A percentile compares a stretch with the other conserved stretches of the same genome.
Conservation (phyloP, 2,329 filamentous ascomycete genomes). For the Grosmannia huntii region DNA sequence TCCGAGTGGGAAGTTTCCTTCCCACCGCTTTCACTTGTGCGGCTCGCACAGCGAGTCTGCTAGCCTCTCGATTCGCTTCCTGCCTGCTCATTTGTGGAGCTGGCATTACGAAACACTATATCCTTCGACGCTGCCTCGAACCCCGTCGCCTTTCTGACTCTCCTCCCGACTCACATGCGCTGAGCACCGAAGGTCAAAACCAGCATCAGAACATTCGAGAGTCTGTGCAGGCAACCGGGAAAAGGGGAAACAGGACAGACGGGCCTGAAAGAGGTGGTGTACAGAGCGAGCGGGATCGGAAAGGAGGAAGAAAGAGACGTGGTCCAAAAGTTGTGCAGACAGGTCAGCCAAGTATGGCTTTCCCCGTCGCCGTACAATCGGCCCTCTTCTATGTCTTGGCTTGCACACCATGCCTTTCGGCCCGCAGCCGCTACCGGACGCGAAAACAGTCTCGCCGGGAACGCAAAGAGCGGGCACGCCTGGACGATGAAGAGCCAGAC, state of each 20-base stretch:
- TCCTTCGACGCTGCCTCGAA: background rate
- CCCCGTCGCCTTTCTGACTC: background rate
- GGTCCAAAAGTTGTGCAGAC: background rate
- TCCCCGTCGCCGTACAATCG: constrained; percentile 54
- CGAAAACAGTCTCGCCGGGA: constrained; percentile 58
- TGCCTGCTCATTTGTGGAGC: background rate
- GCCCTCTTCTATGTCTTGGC: constrained; percentile 67
- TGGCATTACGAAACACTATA: background rate
- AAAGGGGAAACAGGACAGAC: background rate
- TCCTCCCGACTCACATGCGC: background rate
- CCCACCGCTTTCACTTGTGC: background rate
- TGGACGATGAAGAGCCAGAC: constrained; percentile 57
- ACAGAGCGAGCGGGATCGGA: background rate
- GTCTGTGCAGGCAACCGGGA: background rate
- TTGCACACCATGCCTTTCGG: constrained; percentile 66
- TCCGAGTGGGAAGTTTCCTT: background rate
- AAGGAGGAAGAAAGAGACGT: background rate
- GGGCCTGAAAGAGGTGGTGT: background rate
- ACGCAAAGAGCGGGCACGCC: constrained; percentile 48
- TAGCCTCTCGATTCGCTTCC: background rate
- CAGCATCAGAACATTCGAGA: background rate
- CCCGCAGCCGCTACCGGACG: constrained; percentile 55
- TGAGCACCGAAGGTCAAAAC: background rate
- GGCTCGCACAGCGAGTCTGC: background rate
- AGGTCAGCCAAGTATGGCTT: constrained; percentile 27